Evolutionary conservation across 352 stramenopile species (phyloP), one percentile per base, ranked within the genome.

Genomic region (Phytophthora megakarya): DNA sequence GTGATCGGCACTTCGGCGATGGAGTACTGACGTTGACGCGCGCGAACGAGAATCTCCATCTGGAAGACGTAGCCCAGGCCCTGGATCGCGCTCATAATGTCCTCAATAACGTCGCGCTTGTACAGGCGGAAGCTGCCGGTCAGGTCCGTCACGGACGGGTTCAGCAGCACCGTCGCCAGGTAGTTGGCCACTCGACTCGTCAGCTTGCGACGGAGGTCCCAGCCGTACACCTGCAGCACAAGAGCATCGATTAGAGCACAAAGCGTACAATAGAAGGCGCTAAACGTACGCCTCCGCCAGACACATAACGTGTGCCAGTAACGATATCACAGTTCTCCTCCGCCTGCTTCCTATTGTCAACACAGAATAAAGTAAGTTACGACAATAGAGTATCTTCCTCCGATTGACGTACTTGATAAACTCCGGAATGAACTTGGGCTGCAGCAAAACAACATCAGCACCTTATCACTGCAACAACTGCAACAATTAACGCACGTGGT

Each of bases 61-160:
- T 99, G 97, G 80, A 99, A 99, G 18, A 98, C 97, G 81, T 99
- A 99, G 30, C 97, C 97, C 22, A 91, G 75, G 4, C 80, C 83
- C 57, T 93, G 75, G 58, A 95, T 93, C n/a, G 73, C 72, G 45
- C 67, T 80, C 76, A 99, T 98, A 69, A 99, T 98, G 47, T 95
- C 73, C 71, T 98, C 90, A 51, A 99, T 89, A 42, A 98, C 95
- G 30, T 85, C 72, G 63, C 90, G 89, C 73, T 98, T 97, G 80
- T 99, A 99, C 60, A 99, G 83, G 22, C 97, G 89, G 76, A 99
- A 99, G 58, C 85, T 98, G 35, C 97, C 97, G 21, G 97, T 99
- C 40, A 99, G 85, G 73, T 99, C 97, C 32, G 89, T 97, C 45
- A 97, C 92, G 16, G 91, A 88, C 18, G 97, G 97, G 65, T 98